Percentiles rank a stretch among this genome's conserved stretches.
Conservation (phyloP, 1,139 yeast species). For the Magnusiomyces sp. region DNA sequence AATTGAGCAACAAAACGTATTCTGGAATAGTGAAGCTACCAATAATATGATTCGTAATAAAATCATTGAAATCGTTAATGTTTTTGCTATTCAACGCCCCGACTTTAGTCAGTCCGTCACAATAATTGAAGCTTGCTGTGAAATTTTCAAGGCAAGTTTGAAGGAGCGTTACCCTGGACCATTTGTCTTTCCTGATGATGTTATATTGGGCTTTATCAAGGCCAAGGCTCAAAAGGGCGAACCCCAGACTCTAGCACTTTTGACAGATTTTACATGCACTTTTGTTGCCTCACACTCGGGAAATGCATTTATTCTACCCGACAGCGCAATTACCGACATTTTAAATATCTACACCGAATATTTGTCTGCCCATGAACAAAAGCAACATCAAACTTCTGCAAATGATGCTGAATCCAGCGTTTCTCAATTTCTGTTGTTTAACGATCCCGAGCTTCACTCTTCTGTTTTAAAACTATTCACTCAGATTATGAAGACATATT, state of each 20-base stretch:
- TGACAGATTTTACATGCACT: constrained; percentile 26
- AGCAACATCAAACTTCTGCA: no score
- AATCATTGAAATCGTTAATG: constrained; percentile 36
- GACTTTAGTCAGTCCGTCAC: constrained; percentile 34
- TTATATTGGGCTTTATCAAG: constrained; percentile 43
- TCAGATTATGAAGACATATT: constrained; percentile 17
- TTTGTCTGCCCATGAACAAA: no score
- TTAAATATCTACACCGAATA: constrained; percentile 15
- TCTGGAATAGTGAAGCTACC: constrained; percentile 37
- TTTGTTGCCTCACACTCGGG: constrained; percentile 19
- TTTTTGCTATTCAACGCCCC: constrained; percentile 37
- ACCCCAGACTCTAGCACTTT: no score
- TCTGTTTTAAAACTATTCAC: constrained; percentile 21
- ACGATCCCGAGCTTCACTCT: constrained; percentile 23
- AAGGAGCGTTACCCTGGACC: constrained; percentile 12
- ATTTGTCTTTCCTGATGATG: constrained; percentile 12
- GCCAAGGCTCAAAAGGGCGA: constrained; percentile 16
- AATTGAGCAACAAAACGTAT: constrained; percentile 11
- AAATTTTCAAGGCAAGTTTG: constrained; percentile 45
- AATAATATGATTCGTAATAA: constrained; percentile 32
- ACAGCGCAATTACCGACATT: constrained; percentile 15
- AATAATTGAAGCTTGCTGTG: constrained; percentile 49
- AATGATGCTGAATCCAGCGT: neutral
- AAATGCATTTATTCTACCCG: no score
- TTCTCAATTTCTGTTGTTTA: constrained; percentile 6